Evolutionary conservation across 225 moss, liverwort and hornwort genomes (phyloP), one percentile per base, ranked within the genome.

Genomic region (Antitrichia curtipendula): DNA sequence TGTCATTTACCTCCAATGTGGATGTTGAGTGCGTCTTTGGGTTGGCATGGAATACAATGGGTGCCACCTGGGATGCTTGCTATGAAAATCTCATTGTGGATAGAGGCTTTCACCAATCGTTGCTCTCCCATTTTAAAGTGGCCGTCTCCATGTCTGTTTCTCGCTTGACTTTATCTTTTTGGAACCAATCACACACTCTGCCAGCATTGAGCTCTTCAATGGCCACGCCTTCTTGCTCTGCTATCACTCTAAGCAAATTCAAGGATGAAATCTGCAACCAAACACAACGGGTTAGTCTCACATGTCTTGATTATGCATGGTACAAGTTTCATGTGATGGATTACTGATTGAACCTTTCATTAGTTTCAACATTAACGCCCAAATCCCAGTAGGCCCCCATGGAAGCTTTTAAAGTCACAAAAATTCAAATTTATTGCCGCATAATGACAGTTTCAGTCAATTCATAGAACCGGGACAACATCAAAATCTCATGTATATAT

Each of bases 181-280:
- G 96, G 85, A 98, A 98, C 98, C 96, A 98, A n/a, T 98, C 96
- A 82, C 96, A 98, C 47, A 96, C 89, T 84, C 59, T 80, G 41
- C 96, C 96, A 27, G 96, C 95, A 66, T 95, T 96, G 56, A 98
- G 92, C 59, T 98, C 91, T 86, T 96, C 96, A 34, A 96, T 94
- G 43, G 95, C 78, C 38, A 95, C 87, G 45, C 91, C 94, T 90
- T 98, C 98, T 91, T 98, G 98, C 89, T 96, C 92, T n/a, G 98
- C 89, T 75, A 98, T 96, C 59, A 91, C 90, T 86, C 88, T 91
- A n/a, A 98, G 82, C 83, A 98, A 90, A 86, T 96, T 98, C 87
- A 98, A 93, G 14, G 96, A 96, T 10, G 98, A 98, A 49, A 98
- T 91, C 98, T 98, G 93, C 86, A 89, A 57, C 50, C 82, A 36